phyloP scores from a whole-genome alignment of 305 asterid species.

The Rubia tinctorum region DNA sequence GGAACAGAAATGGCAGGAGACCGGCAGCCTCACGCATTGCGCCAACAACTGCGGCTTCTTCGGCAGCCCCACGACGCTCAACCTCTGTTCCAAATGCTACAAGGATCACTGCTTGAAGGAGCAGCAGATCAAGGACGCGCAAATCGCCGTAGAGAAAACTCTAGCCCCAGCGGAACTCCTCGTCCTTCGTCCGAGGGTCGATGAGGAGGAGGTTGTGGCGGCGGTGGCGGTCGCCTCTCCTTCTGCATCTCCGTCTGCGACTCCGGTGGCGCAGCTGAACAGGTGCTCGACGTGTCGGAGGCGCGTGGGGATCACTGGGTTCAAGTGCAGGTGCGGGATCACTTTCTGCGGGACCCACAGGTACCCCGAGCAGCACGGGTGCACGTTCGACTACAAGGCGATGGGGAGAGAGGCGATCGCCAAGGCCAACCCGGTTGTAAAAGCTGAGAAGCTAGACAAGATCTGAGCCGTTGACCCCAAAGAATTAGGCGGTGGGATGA shows the following conservation, averaged over 20 bases:
- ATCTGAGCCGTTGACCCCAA: slow-evolving; percentile 27
- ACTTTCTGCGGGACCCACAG: slow-evolving; percentile 52
- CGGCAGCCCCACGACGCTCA: slow-evolving; percentile 42
- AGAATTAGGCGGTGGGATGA: slow-evolving; percentile 4
- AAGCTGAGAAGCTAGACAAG: slow-evolving; percentile 44
- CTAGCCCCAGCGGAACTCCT: slow-evolving; percentile 16
- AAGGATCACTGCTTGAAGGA: slow-evolving; percentile 34
- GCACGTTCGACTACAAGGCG: slow-evolving; percentile 46
- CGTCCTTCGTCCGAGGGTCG: slow-evolving; percentile 4
- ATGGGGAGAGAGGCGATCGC: slow-evolving; percentile 46
- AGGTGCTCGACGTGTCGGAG: slow-evolving; percentile 44
- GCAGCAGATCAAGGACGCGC: slow-evolving; percentile 29
- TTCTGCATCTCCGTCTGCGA: too few relatives aligned
- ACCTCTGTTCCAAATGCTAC: slow-evolving; percentile 54
- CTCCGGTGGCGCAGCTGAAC: slow-evolving; percentile 14
- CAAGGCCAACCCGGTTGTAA: slow-evolving; percentile 51
- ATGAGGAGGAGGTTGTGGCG: not conserved
- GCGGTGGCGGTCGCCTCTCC: not conserved
- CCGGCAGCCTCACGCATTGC: slow-evolving; percentile 37
- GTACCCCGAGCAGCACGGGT: slow-evolving; percentile 55
- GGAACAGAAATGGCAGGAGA: slow-evolving; percentile 51
- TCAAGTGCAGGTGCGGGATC: slow-evolving; percentile 49
- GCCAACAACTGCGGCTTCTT: slow-evolving; percentile 55
- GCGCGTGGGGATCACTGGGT: slow-evolving; percentile 50
- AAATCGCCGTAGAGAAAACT: slow-evolving; percentile 29